These are phyloP conservation scores for Coemansia sp. DNA, from an alignment of 192 early-diverging fungal genomes.

Conservation along the genomic window DNA sequence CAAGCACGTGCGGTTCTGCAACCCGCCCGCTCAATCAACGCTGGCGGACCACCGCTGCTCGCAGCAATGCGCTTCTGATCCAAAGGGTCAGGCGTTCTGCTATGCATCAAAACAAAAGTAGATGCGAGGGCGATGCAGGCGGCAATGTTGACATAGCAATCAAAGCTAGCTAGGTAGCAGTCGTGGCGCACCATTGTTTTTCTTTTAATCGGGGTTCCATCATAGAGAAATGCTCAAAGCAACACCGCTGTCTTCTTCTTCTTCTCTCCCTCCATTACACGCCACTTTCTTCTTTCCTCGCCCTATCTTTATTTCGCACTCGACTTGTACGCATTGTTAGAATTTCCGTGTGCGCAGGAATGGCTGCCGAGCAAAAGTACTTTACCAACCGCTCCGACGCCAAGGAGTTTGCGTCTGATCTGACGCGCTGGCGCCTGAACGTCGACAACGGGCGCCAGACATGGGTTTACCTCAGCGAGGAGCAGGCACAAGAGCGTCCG, in stretches of 20 bases:
- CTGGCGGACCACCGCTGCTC: too few species aligned
- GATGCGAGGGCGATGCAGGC: too few species aligned
- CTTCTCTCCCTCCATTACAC: not conserved
- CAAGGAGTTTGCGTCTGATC: slow-evolving; percentile 59
- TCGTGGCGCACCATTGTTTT: too few species aligned
- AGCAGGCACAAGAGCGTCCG: slow-evolving; percentile 50
- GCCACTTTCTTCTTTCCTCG: not conserved
- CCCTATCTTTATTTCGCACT: not conserved
- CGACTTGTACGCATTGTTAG: not conserved
- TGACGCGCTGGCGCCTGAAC: slow-evolving; percentile 79
- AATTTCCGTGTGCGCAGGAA: too few species aligned
- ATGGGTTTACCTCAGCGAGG: slow-evolving; percentile 74
- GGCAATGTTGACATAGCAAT: too few species aligned
- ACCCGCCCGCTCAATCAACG: too few species aligned
- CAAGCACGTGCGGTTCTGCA: too few species aligned
- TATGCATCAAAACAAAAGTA: too few species aligned
- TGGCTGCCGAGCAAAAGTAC: slow-evolving; percentile 36
- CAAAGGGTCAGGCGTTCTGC: too few species aligned
- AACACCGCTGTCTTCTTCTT: not conserved
- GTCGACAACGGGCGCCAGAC: slow-evolving; percentile 85
- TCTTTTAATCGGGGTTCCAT: too few species aligned
- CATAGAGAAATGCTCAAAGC: not conserved
- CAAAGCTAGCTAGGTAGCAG: too few species aligned
- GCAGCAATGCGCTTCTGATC: too few species aligned
- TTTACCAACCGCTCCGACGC: slow-evolving; percentile 38